Evolutionary conservation across 2,329 filamentous ascomycete species (phyloP).

Genomic region (Penicillium decumbens): DNA sequence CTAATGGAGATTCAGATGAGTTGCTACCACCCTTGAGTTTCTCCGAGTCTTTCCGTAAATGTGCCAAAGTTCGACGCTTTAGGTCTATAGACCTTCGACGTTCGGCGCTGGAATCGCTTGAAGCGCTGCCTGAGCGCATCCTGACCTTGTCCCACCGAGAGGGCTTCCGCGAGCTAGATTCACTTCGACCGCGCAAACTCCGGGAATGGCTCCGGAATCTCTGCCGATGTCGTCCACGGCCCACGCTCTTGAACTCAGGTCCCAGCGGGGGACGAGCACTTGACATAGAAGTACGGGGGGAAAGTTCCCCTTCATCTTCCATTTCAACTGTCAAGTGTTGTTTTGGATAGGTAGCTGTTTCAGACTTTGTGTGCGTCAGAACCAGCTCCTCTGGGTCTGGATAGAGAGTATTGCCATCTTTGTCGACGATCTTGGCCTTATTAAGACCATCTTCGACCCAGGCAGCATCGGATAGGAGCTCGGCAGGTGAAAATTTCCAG

Average conservation of each 20-base stretch:
- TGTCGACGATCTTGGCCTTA: slow-evolving; percentile 75
- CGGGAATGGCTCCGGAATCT: slow-evolving; percentile 56
- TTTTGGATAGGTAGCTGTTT: slow-evolving; percentile 7
- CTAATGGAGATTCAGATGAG: slow-evolving; percentile 4
- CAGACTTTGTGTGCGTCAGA: slow-evolving; percentile 11
- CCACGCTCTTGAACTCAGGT: slow-evolving; percentile 47
- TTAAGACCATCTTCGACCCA: slow-evolving; percentile 84
- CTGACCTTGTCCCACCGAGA: slow-evolving; percentile 53
- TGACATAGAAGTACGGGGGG: slow-evolving; percentile 34
- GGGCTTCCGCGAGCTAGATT: slow-evolving; percentile 47
- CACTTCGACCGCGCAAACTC: slow-evolving; percentile 53
- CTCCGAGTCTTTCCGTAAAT: slow-evolving; percentile 13
- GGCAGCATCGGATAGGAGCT: slow-evolving; percentile 82
- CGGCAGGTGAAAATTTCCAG: slow-evolving; percentile 77
- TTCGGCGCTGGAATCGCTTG: slow-evolving; percentile 55
- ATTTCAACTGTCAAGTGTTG: slow-evolving; percentile 22
- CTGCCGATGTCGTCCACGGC: slow-evolving; percentile 56
- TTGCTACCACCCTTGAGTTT: slow-evolving; percentile 7
- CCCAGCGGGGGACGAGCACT: slow-evolving; percentile 36
- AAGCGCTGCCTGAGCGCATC: slow-evolving; percentile 50
- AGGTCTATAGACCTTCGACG: slow-evolving; percentile 11
- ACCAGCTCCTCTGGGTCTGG: slow-evolving; percentile 27
- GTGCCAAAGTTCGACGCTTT: slow-evolving; percentile 5
- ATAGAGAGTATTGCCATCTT: slow-evolving; percentile 67
- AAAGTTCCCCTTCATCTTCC: slow-evolving; percentile 16